Base-by-base conservation (phyloP, 345 rosid species). In the Sisymbrium irio region DNA sequence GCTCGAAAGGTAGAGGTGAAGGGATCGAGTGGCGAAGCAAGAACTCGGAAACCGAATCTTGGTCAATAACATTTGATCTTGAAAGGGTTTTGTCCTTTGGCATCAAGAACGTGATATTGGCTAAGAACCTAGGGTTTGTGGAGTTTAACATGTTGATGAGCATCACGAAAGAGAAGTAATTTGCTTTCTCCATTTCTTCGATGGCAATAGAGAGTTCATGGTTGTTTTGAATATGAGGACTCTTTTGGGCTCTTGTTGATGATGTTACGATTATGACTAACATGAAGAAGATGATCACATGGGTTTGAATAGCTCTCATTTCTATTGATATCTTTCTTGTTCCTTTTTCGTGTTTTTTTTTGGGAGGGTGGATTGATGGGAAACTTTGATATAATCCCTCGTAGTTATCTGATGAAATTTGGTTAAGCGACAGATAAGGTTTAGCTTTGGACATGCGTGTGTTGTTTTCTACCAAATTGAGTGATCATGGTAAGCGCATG, bases 1-100 rank as follows among this genome's bases (percentile, higher is more conserved):
- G 77, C 14, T 93, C 90, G 7, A 89, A 87, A 47, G 80, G 86
- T 72, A 92, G 78, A 55, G 92, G 87, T 0, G 89, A 83, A 3
- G 95, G 90, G 64, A 91, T 80, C 0, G 97, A 85, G 76, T 93
- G 97, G 18, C 85, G 91, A 53, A 88, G 81, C 76, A 91, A 73
- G 81, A 93, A 93, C 14, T 69, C 82, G 1, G 84, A 19, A 22
- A 90, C 72, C 2, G 78, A 56, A 18, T 44, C 58, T 35, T 59
- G 81, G 14, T 76, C 62, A 33, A 64, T 20, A 17, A 84, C 59
- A 25, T 72, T 49, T 14, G 80, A 59, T 25, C 45, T 74, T 0
- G 96, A 86, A 73, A 89, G 69, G 32, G 77, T 71, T 60, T 77
- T 57, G 78, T 91, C 96, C 8, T 79, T 85, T 22, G 96, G 96